A percentile compares a stretch with the other conserved stretches of the same genome.
Evolutionary conservation across 441 rosid genomes (phyloP).

Genomic region (Codiaeum variegatum): DNA sequence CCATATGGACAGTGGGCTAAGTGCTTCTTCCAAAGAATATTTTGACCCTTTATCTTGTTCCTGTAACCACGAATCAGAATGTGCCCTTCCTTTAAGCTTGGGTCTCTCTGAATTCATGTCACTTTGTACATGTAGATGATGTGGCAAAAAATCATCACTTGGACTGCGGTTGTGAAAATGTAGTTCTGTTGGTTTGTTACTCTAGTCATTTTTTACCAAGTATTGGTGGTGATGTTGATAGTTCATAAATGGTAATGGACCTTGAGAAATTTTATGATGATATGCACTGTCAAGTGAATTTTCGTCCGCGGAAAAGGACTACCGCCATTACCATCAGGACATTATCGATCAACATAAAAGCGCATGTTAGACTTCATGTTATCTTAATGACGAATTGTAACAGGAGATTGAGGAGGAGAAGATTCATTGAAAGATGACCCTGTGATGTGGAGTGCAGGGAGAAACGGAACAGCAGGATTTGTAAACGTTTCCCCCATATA

Average conservation of each 20-base stretch:
- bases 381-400: slow-evolving; percentile 36
- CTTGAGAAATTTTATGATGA: slow-evolving; percentile 33
- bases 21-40: slow-evolving; percentile 35
- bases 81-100: slow-evolving; percentile 43
- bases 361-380: slow-evolving; percentile 21
- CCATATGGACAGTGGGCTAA: slow-evolving; percentile 25
- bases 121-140: slow-evolving; percentile 25
- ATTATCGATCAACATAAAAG: slow-evolving; percentile 19
- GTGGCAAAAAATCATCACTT: slow-evolving; percentile 37
- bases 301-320: slow-evolving; percentile 27
- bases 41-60: slow-evolving; percentile 39
- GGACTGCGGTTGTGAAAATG: slow-evolving; percentile 41
- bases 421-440: slow-evolving; percentile 35
- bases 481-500: slow-evolving; percentile 28
- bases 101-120: slow-evolving; percentile 31
- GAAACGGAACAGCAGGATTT: slow-evolving; percentile 34
- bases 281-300: slow-evolving; percentile 31
- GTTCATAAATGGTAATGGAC: slow-evolving; percentile 31
- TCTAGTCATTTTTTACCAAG: slow-evolving; percentile 35
- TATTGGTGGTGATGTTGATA: slow-evolving; percentile 35
- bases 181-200: slow-evolving; percentile 29
- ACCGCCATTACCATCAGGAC: slow-evolving; percentile 24
- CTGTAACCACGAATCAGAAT: slow-evolving; percentile 54
- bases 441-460: slow-evolving; percentile 32
- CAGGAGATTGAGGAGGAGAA: slow-evolving; percentile 54